Base-by-base conservation (phyloP, 1,284 basidiomycete species). In the Ceratorhiza oryzae-sativae region DNA sequence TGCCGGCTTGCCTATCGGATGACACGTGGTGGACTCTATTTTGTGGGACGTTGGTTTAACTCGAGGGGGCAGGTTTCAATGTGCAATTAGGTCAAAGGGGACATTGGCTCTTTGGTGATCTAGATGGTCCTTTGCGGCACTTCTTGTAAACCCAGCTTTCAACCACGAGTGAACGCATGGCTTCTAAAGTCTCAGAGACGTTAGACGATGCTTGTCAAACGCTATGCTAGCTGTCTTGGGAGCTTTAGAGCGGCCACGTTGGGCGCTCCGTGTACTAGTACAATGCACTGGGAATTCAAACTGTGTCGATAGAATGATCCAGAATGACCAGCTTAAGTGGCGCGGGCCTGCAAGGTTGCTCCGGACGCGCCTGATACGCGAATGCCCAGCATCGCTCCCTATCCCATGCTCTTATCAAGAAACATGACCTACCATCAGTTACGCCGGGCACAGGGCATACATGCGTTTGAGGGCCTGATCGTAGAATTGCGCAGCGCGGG, bases 361-460 rank as follows among this genome's bases (percentile, higher is more conserved):
- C 23, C 49, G 23, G 23, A 30, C 20, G 8, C 8, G 25, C 12
- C 8, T 30, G 18, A 53, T 30, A 25, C 12, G 10, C 49, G 20
- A 9, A 27, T 20, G 9, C 12, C 49, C 27, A 10, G 1, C 27
- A 6, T 3, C 27, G 13, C 10, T 25, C 25, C 18, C 12, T 13
- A 53, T 53, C 8, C 32, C 36, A 36, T 32, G 34, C 13, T 39
- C 15, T 12, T 58, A 41, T 41, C 36, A 23, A 20, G 5, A 12
- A 58, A n/a, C 36, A 36, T 23, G 55, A 12, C 13, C 4, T 58
- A 30, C 36, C 2, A 41, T 58, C 55, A 20, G 32, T 58, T 34
- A 41, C n/a, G 32, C 36, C 5, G 55, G 55, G 55, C 36, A 23
- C 55, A 39, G 55, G 55, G 55, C 55, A 58, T 27, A 53, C 49